Conservation (phyloP, 73 alveolate species). For the Uronychia setigera region DNA sequence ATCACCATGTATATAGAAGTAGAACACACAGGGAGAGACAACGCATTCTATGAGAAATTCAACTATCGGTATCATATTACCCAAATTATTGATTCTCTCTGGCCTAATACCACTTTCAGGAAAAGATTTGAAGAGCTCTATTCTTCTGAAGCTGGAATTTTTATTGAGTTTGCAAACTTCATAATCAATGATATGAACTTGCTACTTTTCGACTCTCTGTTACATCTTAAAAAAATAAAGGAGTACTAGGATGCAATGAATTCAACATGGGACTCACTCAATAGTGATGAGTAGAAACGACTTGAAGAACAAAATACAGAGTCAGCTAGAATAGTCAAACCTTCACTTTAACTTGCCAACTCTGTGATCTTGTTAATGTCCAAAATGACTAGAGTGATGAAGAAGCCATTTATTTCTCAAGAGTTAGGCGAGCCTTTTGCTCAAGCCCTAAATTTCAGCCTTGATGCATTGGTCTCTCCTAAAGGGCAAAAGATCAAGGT, state of each 20-base stretch:
- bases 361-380: conserved; percentile 58
- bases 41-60: conserved; percentile 18
- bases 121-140: neutral
- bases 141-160: neutral
- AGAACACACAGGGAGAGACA: conserved; percentile 29
- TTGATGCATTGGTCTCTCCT: conserved; percentile 75
- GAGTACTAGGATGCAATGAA: conserved; percentile 36
- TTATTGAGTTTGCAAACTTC: conserved; percentile 56
- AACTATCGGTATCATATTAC: conserved; percentile 2
- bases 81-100: neutral
- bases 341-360: conserved; percentile 61
- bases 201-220: conserved; percentile 26
- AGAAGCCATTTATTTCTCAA: conserved; percentile 62
- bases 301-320: conserved; percentile 65
- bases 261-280: conserved; percentile 40
- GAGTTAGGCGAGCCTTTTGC: conserved; percentile 76
- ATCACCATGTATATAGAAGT: conserved; percentile 18
- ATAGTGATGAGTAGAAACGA: conserved; percentile 67
- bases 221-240: conserved; percentile 45
- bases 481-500: conserved; percentile 78
- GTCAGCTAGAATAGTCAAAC: conserved; percentile 58
- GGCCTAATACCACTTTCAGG: neutral
- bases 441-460: conserved; percentile 72
- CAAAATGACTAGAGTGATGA: conserved; percentile 65
- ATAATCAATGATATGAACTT: conserved; percentile 56